Base-by-base conservation (phyloP, 352 stramenopile genomes). In the Pythium dissimile region DNA sequence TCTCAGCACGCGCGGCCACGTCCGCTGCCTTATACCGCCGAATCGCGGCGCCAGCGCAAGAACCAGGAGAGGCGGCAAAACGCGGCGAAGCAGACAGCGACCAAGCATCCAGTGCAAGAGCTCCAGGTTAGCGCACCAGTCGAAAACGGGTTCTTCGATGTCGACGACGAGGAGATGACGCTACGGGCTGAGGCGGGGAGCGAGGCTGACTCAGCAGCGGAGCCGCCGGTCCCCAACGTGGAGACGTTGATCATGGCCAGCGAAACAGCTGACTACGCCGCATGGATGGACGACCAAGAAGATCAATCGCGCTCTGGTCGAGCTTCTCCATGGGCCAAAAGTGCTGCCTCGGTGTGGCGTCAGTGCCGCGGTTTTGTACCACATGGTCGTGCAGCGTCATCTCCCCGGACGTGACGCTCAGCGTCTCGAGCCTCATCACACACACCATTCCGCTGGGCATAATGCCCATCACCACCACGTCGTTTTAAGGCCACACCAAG, bases 361-460 rank as follows among this genome's bases (percentile, higher is more conserved):
- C 45, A 62, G 31, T 20, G 53, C 75, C 7, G 69, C 72, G 11
- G 20, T 65, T 11, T 44, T 83, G 26, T 88, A 83, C 50, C 77
- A 88, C 32, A 59, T 79, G 27, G 72, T 73, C 6, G 66, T 62
- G 6, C 3, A 64, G 62, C 7, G 31, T 53, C 4, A 51, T 88
- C 35, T 77, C 75, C 2, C 50, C 67, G 0, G 75, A 85, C 44
- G 46, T 76, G 23, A 80, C 84, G 58, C 43, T 88, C n/a, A 72
- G 72, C 0, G 59, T 86, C 16, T 88, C 78, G 3, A 86, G 78
- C 26, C 70, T 86, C 48, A 85, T 88, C 58, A 86, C 75, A 24
- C 52, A 75, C n/a, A 80, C 80, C 55, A 84, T 84, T 55, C 86
- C 77, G 35, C 64, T 88, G 28, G 77, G 77, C n/a, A 88, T 88